Evolutionary conservation across 371 early-diverging fungal genomes (phyloP).

Genomic region (Umbelopsis sp.): DNA sequence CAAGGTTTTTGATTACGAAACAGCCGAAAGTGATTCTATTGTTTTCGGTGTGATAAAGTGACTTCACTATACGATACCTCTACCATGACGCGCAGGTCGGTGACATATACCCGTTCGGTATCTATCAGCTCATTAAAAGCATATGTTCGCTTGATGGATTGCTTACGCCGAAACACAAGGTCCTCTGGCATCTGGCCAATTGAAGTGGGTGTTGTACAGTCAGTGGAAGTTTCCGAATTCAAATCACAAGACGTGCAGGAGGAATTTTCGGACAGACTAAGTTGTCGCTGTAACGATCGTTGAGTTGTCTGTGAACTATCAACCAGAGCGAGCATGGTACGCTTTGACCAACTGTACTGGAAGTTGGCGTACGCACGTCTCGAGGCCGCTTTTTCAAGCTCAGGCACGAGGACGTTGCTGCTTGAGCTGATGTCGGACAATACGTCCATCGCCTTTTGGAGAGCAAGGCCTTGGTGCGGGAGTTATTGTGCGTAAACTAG

Average conservation of each 20-base stretch:
- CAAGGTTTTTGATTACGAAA: neutral
- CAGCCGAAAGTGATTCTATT: neutral
- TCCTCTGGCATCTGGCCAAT: constrained; percentile 13
- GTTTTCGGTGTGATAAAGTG: neutral
- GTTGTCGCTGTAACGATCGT: neutral
- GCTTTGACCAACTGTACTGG: constrained; percentile 17
- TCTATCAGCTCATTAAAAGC: constrained; percentile 48
- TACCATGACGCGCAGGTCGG: constrained; percentile 39
- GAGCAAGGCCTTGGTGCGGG: neutral
- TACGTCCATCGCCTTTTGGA: constrained; percentile 4
- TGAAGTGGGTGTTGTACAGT: constrained; percentile 24
- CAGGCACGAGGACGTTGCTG: neutral
- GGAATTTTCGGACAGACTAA: constrained; percentile 14
- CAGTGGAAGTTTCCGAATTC: constrained; percentile 21
- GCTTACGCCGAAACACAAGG: constrained; percentile 26
- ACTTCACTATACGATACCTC: constrained; percentile 32
- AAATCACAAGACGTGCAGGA: neutral
- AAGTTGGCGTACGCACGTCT: constrained; percentile 1
- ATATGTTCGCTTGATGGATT: constrained; percentile 33
- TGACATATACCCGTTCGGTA: constrained; percentile 51
- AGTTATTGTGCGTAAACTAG: neutral
- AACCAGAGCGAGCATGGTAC: constrained; percentile 9
- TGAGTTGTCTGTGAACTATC: constrained; percentile 15
- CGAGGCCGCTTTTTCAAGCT: constrained; percentile 5
- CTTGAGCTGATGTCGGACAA: constrained; percentile 12